These are phyloP conservation scores for Mayamaea pseudoterrestris DNA, from an alignment of 108 stramenopile species.

Conservation along the genomic window DNA sequence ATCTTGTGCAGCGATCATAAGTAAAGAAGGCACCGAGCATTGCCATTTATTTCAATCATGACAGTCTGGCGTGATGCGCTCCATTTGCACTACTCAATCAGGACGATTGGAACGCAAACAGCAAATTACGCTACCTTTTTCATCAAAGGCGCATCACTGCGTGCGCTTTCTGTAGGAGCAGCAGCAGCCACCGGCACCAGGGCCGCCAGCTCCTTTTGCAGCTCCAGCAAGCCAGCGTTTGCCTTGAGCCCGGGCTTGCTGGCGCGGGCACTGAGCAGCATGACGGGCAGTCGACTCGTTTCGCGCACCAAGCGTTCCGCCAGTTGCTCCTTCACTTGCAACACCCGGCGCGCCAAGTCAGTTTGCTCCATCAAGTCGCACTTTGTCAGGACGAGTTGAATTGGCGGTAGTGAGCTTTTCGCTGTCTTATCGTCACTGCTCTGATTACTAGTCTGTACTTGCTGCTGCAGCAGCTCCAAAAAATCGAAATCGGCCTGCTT, in stretches of 20 bases:
- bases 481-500: conserved; percentile 65
- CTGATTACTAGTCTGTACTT: neutral
- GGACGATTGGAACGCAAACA: too few species aligned
- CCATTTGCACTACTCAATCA: too few species aligned
- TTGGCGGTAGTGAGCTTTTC: conserved; percentile 43
- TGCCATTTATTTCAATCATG: too few species aligned
- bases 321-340: conserved; percentile 45
- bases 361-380: conserved; percentile 66
- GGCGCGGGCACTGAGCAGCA: conserved; percentile 64
- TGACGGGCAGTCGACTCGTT: conserved; percentile 54
- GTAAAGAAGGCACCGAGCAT: too few species aligned
- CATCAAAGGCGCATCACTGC: too few species aligned
- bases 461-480: conserved; percentile 28
- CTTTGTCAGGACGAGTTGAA: conserved; percentile 76
- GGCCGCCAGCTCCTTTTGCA: conserved; percentile 60
- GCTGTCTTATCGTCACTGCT: neutral
- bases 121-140: too few species aligned
- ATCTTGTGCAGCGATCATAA: too few species aligned
- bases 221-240: conserved; percentile 52
- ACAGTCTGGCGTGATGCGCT: too few species aligned
- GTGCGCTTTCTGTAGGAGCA: too few species aligned
- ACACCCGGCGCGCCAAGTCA: conserved; percentile 61
- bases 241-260: conserved; percentile 14
- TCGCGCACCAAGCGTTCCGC: conserved; percentile 57
- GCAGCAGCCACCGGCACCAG: conserved; percentile 23